Evolutionary conservation across 495 filamentous ascomycete species (phyloP).

Genomic region (Cudoniella acicularis): DNA sequence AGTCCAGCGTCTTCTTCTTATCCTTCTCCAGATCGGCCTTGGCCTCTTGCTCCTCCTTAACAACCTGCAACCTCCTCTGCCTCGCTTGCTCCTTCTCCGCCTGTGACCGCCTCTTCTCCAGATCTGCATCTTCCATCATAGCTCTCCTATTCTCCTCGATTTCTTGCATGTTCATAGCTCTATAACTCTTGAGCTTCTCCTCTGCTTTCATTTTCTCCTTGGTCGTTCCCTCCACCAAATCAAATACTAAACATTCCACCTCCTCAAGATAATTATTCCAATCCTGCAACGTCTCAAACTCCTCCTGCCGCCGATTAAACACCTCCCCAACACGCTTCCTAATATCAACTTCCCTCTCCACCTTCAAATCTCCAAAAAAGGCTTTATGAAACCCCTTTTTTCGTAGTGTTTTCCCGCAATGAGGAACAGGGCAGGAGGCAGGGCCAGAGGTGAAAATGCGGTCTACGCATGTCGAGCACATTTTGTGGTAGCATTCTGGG

Average conservation of each 20-base stretch:
- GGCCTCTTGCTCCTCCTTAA: conserved; percentile 46
- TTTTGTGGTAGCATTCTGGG: conserved; percentile 97
- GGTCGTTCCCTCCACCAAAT: conserved; percentile 71
- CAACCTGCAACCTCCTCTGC: conserved; percentile 39
- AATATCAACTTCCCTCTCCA: conserved; percentile 95
- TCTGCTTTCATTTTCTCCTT: conserved; percentile 61
- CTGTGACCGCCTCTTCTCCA: conserved; percentile 55
- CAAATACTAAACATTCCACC: conserved; percentile 86
- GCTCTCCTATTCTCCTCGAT: conserved; percentile 67
- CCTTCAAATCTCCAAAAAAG: conserved; percentile 84
- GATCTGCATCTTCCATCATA: conserved; percentile 60
- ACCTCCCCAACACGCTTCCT: conserved; percentile 73
- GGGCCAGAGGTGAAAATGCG: conserved; percentile 90
- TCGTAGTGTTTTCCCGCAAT: conserved; percentile 79
- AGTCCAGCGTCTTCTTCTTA: conserved; percentile 47
- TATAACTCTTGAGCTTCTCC: conserved; percentile 60
- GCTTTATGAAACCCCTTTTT: conserved; percentile 78
- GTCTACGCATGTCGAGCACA: conserved; percentile 94
- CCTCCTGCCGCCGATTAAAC: conserved; percentile 85
- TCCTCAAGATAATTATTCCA: conserved; percentile 95
- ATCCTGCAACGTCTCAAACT: conserved; percentile 75
- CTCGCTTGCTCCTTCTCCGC: conserved; percentile 55
- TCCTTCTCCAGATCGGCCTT: conserved; percentile 44
- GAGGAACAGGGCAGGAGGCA: conserved; percentile 83
- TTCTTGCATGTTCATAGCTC: conserved; percentile 64